phyloP scores from a whole-genome alignment of 2,329 filamentous ascomycete species.

The Pseudogymnoascus sp. region DNA sequence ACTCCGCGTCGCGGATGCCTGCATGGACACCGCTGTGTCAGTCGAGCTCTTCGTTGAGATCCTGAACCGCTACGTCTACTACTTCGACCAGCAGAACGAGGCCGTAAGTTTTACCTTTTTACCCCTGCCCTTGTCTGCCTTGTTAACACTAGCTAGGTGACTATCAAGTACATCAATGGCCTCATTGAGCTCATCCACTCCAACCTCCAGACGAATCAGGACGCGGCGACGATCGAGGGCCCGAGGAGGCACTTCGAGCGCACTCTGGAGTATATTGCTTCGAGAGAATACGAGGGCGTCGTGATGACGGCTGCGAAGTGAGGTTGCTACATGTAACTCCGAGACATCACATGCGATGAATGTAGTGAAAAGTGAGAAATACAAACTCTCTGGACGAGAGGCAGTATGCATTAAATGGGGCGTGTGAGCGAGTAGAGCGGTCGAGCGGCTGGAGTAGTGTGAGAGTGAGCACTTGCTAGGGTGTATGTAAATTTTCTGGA shows the following conservation, averaged over 20 bases:
- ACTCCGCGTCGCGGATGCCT: constrained; percentile 90
- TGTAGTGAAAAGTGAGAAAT: not conserved
- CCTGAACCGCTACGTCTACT: constrained; percentile 95
- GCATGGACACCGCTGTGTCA: constrained; percentile 96
- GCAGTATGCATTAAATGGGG: not conserved
- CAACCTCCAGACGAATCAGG: constrained; percentile 77
- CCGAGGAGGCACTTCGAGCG: constrained; percentile 91
- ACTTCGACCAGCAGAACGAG: constrained; percentile 98
- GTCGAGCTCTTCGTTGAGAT: constrained; percentile 99
- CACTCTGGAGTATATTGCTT: constrained; percentile 86
- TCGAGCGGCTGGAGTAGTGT: not conserved
- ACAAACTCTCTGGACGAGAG: not conserved
- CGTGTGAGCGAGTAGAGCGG: not conserved
- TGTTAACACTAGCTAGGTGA: constrained; percentile 47
- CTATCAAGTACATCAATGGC: constrained; percentile 94
- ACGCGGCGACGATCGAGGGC: constrained; percentile 73
- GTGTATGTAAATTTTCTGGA: constrained; percentile 3
- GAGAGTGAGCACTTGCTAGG: not conserved
- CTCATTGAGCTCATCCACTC: constrained; percentile 97
- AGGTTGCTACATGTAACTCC: constrained; percentile 31
- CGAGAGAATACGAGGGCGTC: constrained; percentile 86
- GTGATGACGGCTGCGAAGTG: constrained; percentile 39
- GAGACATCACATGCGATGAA: not conserved
- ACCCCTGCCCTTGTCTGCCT: constrained; percentile 13
- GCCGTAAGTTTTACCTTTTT: constrained; percentile 47